Evolutionary conservation across 305 asterid species (phyloP).

Genomic region (Caryopteris hybrid): DNA sequence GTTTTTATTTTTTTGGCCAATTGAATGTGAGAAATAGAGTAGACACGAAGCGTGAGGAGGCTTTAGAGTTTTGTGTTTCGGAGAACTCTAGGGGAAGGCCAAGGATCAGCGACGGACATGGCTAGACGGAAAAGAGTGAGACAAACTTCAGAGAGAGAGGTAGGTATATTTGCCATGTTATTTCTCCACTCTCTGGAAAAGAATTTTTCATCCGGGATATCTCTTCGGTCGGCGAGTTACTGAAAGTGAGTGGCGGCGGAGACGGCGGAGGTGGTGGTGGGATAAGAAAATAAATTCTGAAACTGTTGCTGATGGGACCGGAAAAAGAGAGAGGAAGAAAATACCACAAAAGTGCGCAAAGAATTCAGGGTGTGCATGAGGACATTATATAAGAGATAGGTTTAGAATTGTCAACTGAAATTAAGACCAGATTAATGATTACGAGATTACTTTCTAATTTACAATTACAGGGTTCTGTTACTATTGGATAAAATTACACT

Average conservation of each 20-base stretch:
- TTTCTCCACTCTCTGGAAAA: neutral
- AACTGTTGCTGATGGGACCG: neutral
- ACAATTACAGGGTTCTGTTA: neutral
- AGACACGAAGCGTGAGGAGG: neutral
- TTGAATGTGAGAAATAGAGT: neutral
- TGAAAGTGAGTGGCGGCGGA: neutral
- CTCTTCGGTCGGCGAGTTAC: neutral
- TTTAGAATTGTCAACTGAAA: slow-evolving; percentile 14
- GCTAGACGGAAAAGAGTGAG: slow-evolving; percentile 57
- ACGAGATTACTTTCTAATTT: neutral
- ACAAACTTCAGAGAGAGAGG: slow-evolving; percentile 52
- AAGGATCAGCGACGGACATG: slow-evolving; percentile 69
- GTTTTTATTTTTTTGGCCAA: neutral
- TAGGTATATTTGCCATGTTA: slow-evolving; percentile 49
- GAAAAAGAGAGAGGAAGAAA: neutral
- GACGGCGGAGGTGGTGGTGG: slow-evolving; percentile 20
- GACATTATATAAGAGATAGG: slow-evolving; percentile 8
- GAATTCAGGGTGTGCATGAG: neutral
- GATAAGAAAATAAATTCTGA: neutral
- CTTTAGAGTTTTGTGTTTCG: neutral
- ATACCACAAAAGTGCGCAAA: neutral
- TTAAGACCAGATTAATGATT: neutral
- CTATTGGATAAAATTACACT: too few relatives aligned
- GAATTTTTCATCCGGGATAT: slow-evolving; percentile 29
- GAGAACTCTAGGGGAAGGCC: slow-evolving; percentile 50